These are phyloP conservation scores for Colletotrichum salicis DNA, from an alignment of 2,329 filamentous ascomycete genomes.

Conservation along the genomic window DNA sequence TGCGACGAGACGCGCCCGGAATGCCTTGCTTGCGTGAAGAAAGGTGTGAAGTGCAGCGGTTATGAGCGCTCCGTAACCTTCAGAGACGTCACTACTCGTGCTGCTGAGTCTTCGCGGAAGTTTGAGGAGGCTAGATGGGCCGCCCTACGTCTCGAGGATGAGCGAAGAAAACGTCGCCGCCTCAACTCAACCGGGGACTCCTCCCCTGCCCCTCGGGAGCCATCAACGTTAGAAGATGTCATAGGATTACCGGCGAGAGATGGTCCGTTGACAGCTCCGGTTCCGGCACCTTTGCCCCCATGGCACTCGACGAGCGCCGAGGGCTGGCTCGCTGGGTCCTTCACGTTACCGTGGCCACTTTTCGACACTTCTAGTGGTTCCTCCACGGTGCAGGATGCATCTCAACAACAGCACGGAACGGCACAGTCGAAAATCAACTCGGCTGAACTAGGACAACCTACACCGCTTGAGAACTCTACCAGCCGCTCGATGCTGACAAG, in stretches of 20 bases:
- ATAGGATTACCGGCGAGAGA: not conserved
- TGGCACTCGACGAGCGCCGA: not conserved
- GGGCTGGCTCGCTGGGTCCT: not conserved
- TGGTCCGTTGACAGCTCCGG: not conserved
- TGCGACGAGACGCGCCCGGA: slow-evolving; percentile 29
- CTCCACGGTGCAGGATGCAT: not conserved
- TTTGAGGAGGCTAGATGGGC: slow-evolving; percentile 28
- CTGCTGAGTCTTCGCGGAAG: slow-evolving; percentile 20
- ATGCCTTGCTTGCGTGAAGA: slow-evolving; percentile 16
- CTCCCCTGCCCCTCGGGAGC: not conserved
- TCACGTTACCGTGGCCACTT: slow-evolving; percentile 15
- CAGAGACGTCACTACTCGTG: slow-evolving; percentile 22
- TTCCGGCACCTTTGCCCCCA: not conserved
- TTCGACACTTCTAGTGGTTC: not conserved
- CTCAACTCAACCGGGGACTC: not conserved
- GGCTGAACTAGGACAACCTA: not conserved
- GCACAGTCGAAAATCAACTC: too few species aligned
- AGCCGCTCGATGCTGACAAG: too few species aligned
- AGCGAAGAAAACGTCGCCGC: slow-evolving; percentile 5
- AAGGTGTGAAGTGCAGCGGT: slow-evolving; percentile 28
- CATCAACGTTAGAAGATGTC: not conserved
- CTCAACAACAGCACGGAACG: not conserved
- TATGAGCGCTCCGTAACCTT: slow-evolving; percentile 25
- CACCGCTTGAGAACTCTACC: not conserved
- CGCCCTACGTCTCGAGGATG: slow-evolving; percentile 13